phyloP scores from a whole-genome alignment of 139 green algal species.

The Ettlia oleoabundans region DNA sequence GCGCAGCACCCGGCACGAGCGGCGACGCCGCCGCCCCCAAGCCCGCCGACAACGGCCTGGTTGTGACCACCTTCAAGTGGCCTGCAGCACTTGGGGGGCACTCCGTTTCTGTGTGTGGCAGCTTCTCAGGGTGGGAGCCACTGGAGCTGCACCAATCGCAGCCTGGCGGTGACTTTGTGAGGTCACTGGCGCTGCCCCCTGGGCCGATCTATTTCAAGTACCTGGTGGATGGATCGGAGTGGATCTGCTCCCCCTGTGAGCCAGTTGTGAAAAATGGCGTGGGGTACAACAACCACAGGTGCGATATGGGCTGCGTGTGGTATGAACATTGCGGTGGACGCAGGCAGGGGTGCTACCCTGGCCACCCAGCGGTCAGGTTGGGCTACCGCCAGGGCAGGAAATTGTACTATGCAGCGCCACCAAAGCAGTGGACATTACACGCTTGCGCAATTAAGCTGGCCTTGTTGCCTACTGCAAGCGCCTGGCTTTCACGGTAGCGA shows the following conservation, averaged over 20 bases:
- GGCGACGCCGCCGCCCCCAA: background rate
- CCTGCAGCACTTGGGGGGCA: constrained; percentile 44
- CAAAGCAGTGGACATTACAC: too few species aligned
- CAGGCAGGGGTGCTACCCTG: too few species aligned
- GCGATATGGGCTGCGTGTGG: background rate
- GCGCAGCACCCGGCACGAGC: background rate
- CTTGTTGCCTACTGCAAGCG: too few species aligned
- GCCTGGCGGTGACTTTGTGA: constrained; percentile 50
- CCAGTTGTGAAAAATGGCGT: constrained; percentile 32
- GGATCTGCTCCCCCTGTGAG: constrained; percentile 56
- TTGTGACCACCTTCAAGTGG: constrained; percentile 57
- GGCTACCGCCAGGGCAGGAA: too few species aligned
- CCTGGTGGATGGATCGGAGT: constrained; percentile 65
- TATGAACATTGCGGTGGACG: background rate
- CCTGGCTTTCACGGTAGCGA: too few species aligned
- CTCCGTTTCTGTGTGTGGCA: constrained; percentile 47
- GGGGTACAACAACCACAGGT: constrained; percentile 67
- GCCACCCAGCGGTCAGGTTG: too few species aligned
- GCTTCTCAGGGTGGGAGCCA: constrained; percentile 52
- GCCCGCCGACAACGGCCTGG: background rate
- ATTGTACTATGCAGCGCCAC: too few species aligned
- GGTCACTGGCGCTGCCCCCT: constrained; percentile 35
- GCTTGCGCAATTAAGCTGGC: too few species aligned
- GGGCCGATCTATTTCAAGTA: constrained; percentile 62
- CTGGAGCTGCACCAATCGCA: constrained; percentile 29